Evolutionary conservation across 495 filamentous ascomycete genomes (phyloP), one percentile per base, ranked within the genome.

Genomic region (Parachaetomium inaequale): DNA sequence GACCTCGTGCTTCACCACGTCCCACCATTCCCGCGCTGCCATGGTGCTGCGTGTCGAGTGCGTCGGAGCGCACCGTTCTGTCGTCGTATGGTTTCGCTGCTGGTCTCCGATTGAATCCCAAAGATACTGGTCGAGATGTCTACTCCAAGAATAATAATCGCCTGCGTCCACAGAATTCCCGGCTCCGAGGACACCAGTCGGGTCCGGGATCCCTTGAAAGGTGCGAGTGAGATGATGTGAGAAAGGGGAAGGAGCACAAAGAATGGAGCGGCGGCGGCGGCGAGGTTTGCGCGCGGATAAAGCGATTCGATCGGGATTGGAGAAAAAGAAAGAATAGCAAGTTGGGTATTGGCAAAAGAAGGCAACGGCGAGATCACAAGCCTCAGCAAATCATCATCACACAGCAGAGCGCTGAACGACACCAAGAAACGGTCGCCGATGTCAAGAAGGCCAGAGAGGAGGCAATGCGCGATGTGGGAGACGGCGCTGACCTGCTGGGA

Each of bases 271-370:
- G n/a, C 6, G 26, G 46, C 32, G 29, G 54, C 47, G 17, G 51
- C 28, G 28, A 26, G 15, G 0, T 29, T 26, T 23, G 28, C 43
- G 52, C 53, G 60, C 43, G 43, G 43, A 31, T 21, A 42, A 56
- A 61, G 52, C 29, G 43, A 29, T 40, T 50, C 42, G 25, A 46
- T 50, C 23, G 23, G 12, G 11, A 3, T 46, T 31, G 42, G n/a
- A 1, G 28, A 50, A 64, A 64, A 64, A 29, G 56, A 64, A 51
- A 38, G 52, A 55, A 62, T 28, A 15, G 26, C 36, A 28, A 50
- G 43, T 62, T 50, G 42, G 60, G 29, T 26, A 50, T 15, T 19
- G 43, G n/a, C 23, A 38, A n/a, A 34, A 50, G 34, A 42, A 55
- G 21, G 49, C 40, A 42, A 42, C 14, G 43, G 11, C 2, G 34